Percentiles rank a stretch among this genome's conserved stretches.
Conservation (phyloP, 2,329 filamentous ascomycete genomes). For the Aspergillaceae sp. region DNA sequence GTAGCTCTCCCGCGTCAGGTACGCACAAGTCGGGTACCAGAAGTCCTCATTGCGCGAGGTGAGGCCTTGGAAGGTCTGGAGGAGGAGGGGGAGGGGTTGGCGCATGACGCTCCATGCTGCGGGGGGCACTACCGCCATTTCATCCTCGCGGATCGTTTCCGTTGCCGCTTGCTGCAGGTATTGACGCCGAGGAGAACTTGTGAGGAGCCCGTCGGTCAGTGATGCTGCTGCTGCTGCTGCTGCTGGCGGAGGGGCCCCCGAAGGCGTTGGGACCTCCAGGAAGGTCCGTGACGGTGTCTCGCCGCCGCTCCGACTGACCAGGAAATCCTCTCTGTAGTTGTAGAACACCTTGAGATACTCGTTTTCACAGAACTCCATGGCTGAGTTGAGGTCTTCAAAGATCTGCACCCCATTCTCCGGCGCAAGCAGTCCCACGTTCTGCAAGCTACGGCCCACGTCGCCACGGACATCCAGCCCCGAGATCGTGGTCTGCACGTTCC, state of each 20-base stretch:
- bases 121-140: slow-evolving; percentile 44
- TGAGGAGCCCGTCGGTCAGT: slow-evolving; percentile 45
- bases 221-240: too few species aligned
- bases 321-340: slow-evolving; percentile 51
- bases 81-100: slow-evolving; percentile 80
- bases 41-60: slow-evolving; percentile 86
- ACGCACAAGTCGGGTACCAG: slow-evolving; percentile 73
- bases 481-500: slow-evolving; percentile 70
- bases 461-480: slow-evolving; percentile 71
- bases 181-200: slow-evolving; percentile 69
- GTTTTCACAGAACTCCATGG: slow-evolving; percentile 90
- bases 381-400: slow-evolving; percentile 84
- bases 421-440: slow-evolving; percentile 73
- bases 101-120: slow-evolving; percentile 77
- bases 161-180: slow-evolving; percentile 72
- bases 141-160: slow-evolving; percentile 60
- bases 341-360: slow-evolving; percentile 78
- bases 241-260: slow-evolving; percentile 5
- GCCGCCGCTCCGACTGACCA: too few species aligned
- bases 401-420: slow-evolving; percentile 67
- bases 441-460: slow-evolving; percentile 66
- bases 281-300: slow-evolving; percentile 7
- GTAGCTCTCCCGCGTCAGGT: slow-evolving; percentile 64
- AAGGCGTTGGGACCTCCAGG: slow-evolving; percentile 24
- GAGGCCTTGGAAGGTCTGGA: slow-evolving; percentile 90